Evolutionary conservation across 1,139 yeast species (phyloP), one percentile per base, ranked within the genome.

Genomic region (Geotrichum klebahnii): DNA sequence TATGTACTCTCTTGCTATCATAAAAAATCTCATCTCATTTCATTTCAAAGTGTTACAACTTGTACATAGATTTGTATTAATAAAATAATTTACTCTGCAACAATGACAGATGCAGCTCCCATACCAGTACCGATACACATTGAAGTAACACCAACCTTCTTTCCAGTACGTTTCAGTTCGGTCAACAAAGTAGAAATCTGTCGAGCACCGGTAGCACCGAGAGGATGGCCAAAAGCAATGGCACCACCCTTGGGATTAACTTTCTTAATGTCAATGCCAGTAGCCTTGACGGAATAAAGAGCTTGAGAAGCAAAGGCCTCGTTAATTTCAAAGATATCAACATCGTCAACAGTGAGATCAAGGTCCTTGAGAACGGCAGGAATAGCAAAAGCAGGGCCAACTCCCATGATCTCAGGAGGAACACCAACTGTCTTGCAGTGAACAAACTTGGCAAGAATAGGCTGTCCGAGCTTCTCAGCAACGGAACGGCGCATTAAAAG

Each of bases 81-180:
- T 6, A 6, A 10, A 8, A 6, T 8, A 40, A 16, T 24, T 53
- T 66, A 82, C 71, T 87, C 97, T 65, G 76, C 82, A 50, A 88
- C 76, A 62, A 89, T 76, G 50, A 89, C 73, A 26, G 94, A 84
- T 50, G 97, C 97, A 48, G 97, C 97, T 61, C 97, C 97, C 95
- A 89, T 90, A 64, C 97, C 97, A 40, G 96, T 88, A 66, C 97
- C 97, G 60, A 90, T 83, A 74, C 97, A 90, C 97, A 90, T 90
- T 57, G 95, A 84, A 26, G 95, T 86, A 54, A 90, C 82, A 61
- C 97, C 97, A 57, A 88, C 72, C 72, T 88, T 82, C 63, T 94
- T 95, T 44, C 78, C 71, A 23, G 71, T 64, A 49, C 69, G 62
- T 68, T 83, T 73, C 64, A 90, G 77, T 70, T 88, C 90, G 64